Conservation (phyloP, 805 yeast genomes). For the Metschnikowia proteae region DNA sequence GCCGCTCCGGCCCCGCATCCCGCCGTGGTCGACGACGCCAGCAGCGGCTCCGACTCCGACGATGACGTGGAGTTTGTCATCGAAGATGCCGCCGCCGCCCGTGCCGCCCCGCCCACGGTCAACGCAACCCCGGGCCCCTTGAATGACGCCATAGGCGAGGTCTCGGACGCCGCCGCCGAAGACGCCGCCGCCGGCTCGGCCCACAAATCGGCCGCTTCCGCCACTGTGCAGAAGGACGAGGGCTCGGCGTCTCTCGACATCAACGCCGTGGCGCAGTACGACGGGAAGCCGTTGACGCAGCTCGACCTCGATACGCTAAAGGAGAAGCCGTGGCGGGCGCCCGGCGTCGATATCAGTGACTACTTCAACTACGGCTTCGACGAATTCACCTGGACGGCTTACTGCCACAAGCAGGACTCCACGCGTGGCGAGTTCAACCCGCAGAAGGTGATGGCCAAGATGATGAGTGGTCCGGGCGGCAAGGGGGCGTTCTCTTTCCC, state of each 20-base stretch:
- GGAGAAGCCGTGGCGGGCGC: slow-evolving; percentile 97
- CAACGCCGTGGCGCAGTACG: slow-evolving; percentile 66
- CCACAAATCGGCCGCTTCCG: slow-evolving; percentile 27
- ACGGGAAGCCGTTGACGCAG: slow-evolving; percentile 80
- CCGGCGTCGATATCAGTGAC: slow-evolving; percentile 93
- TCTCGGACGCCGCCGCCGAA: slow-evolving; percentile 16
- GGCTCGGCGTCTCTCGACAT: slow-evolving; percentile 54
- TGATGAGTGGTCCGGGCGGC: slow-evolving; percentile 35
- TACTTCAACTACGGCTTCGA: slow-evolving; percentile 96
- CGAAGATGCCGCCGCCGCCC: slow-evolving; percentile 30
- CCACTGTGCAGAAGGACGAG: slow-evolving; percentile 26
- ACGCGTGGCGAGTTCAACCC: slow-evolving; percentile 78
- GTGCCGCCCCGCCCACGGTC: slow-evolving; percentile 18
- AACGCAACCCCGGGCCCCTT: slow-evolving; percentile 24
- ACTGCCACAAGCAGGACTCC: slow-evolving; percentile 83
- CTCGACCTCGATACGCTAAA: slow-evolving; percentile 75
- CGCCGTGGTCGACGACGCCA: slow-evolving; percentile 28
- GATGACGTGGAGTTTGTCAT: slow-evolving; percentile 84
- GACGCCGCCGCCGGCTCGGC: slow-evolving; percentile 13
- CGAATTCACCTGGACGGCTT: slow-evolving; percentile 93
- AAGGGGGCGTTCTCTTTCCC: slow-evolving; percentile 20
- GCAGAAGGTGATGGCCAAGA: slow-evolving; percentile 66
- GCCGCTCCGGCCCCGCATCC: not conserved
- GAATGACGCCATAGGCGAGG: slow-evolving; percentile 30
- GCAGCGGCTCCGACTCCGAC: slow-evolving; percentile 45